phyloP scores from a whole-genome alignment of 306 rosid genomes.

The Hylodesmum podocarpum region DNA sequence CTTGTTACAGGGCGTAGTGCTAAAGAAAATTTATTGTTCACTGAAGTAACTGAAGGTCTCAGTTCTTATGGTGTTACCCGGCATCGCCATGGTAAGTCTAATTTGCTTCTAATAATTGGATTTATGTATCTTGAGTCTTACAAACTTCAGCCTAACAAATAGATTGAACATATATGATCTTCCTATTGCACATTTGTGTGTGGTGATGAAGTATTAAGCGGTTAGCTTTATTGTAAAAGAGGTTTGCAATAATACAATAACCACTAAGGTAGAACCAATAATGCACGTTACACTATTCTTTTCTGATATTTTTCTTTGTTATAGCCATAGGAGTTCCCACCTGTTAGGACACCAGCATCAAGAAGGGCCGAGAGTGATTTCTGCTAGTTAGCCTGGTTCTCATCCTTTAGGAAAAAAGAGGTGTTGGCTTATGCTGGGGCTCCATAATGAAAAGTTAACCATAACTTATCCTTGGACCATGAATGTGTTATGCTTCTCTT shows the following conservation, averaged over 20 bases:
- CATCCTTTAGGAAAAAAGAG: neutral
- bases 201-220: neutral
- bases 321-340: neutral
- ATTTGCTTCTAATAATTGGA: neutral
- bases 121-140: neutral
- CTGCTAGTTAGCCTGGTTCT: neutral
- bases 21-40: conserved; percentile 75
- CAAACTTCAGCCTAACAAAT: neutral
- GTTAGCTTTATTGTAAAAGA: neutral
- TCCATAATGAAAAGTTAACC: neutral
- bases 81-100: conserved; percentile 87
- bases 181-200: neutral
- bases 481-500: neutral
- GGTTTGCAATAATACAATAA: neutral
- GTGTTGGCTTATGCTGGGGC: neutral
- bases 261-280: neutral
- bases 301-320: neutral
- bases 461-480: neutral
- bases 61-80: conserved; percentile 81
- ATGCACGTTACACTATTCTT: neutral
- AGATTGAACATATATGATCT: neutral
- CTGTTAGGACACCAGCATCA: neutral
- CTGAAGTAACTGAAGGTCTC: conserved; percentile 91
- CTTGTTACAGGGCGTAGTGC: conserved; percentile 77
- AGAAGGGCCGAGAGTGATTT: neutral